phyloP scores from a whole-genome alignment of 257 asterid genomes.

The Petunia secreta region DNA sequence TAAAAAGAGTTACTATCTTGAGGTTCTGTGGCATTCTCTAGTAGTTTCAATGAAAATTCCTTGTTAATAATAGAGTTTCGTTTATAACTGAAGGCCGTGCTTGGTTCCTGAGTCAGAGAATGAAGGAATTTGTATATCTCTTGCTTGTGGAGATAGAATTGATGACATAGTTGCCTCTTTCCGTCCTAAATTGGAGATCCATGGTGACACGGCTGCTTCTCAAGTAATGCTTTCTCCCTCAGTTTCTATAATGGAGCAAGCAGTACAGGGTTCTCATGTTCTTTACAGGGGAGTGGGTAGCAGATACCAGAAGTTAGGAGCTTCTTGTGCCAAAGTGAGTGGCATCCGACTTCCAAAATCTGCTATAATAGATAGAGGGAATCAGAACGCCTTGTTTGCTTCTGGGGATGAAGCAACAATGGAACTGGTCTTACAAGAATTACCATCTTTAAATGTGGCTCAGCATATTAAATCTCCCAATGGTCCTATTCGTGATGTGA shows the following conservation, averaged over 20 bases:
- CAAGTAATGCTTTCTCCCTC: slow-evolving; percentile 53
- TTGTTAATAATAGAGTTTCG: slow-evolving; percentile 1
- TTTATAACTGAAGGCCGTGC: slow-evolving; percentile 54
- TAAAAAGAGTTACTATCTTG: slow-evolving; percentile 15
- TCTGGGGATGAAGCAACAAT: slow-evolving; percentile 62
- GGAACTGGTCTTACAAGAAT: slow-evolving; percentile 65
- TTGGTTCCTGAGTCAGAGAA: slow-evolving; percentile 68
- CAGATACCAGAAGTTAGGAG: slow-evolving; percentile 56
- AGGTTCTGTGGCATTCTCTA: not conserved
- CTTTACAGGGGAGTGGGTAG: slow-evolving; percentile 54
- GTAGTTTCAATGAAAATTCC: slow-evolving; percentile 6
- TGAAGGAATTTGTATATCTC: slow-evolving; percentile 91
- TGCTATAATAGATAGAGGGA: slow-evolving; percentile 58
- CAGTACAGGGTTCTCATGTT: slow-evolving; percentile 66
- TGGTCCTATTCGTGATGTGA: slow-evolving; percentile 65
- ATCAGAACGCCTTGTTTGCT: slow-evolving; percentile 56
- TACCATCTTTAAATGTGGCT: slow-evolving; percentile 55
- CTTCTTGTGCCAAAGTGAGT: slow-evolving; percentile 57
- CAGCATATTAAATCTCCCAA: slow-evolving; percentile 50
- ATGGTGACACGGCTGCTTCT: slow-evolving; percentile 41
- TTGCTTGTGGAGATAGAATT: slow-evolving; percentile 56
- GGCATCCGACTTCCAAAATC: slow-evolving; percentile 73
- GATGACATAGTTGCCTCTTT: slow-evolving; percentile 81
- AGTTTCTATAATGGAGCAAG: slow-evolving; percentile 41
- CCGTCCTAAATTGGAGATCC: slow-evolving; percentile 76